Evolutionary conservation across 2,329 filamentous ascomycete genomes (phyloP).

Genomic region (Aspergillus caelatus): DNA sequence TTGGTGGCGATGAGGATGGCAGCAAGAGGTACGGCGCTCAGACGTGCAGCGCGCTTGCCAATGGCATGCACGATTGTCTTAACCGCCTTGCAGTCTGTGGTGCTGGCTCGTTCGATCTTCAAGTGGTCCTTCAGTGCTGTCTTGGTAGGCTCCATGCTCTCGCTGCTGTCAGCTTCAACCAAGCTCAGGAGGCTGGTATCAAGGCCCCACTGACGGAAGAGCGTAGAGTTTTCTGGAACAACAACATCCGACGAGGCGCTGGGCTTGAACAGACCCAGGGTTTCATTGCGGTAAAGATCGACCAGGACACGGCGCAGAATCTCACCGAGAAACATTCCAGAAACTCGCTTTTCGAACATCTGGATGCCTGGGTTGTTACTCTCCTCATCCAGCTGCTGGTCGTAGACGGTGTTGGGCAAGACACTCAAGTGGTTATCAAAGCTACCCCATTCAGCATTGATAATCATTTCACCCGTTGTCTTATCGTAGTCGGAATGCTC

Average conservation of each 20-base stretch:
- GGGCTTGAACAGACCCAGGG: constrained; percentile 73
- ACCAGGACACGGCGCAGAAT: constrained; percentile 80
- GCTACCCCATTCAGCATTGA: constrained; percentile 98
- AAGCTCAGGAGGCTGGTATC: constrained; percentile 90
- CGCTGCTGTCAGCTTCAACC: constrained; percentile 76
- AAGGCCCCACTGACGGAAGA: constrained; percentile 83
- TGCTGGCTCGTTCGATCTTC: constrained; percentile 72
- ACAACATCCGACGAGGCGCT: constrained; percentile 74
- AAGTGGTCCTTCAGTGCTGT: constrained; percentile 77
- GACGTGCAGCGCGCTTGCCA: constrained; percentile 81
- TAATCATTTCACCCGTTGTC: constrained; percentile 88
- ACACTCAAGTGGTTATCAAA: constrained; percentile 94
- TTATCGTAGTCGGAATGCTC: constrained; percentile 67
- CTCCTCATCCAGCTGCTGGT: constrained; percentile 73
- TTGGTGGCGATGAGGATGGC: constrained; percentile 82
- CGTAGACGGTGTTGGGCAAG: constrained; percentile 82
- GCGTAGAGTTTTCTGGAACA: constrained; percentile 64
- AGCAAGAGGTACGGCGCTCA: constrained; percentile 84
- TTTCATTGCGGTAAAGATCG: constrained; percentile 68
- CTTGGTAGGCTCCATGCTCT: constrained; percentile 72
- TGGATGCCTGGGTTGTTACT: constrained; percentile 92
- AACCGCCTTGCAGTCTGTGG: constrained; percentile 85
- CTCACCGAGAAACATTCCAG: constrained; percentile 97
- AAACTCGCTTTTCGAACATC: constrained; percentile 98
- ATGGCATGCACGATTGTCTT: constrained; percentile 81